Percentiles rank a stretch among this genome's conserved stretches.
phyloP scores from a whole-genome alignment of 106 monocot species.

The Phalaenopsis equestris region DNA sequence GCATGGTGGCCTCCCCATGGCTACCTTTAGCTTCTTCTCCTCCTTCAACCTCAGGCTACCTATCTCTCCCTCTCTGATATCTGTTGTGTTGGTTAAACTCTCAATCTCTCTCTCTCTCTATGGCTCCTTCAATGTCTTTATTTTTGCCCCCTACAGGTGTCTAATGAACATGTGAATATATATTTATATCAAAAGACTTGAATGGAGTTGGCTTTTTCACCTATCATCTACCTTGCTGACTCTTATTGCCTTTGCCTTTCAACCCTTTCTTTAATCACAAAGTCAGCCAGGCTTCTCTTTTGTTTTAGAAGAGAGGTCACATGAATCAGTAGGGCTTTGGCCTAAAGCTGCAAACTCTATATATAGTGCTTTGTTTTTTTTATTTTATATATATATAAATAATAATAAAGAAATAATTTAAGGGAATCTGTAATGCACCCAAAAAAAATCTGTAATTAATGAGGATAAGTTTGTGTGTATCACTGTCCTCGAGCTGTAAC shows the following conservation, averaged over 20 bases:
- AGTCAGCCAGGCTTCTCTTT: slow-evolving; percentile 1
- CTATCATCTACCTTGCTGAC: slow-evolving; percentile 6
- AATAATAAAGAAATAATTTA: no score
- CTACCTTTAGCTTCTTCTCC: neutral
- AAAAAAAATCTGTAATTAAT: neutral
- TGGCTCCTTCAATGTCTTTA: neutral
- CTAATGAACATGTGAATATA: neutral
- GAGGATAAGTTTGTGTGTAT: neutral
- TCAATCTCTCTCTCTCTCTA: neutral
- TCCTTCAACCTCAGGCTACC: neutral
- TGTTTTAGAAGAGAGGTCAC: slow-evolving; percentile 1
- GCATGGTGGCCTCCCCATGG: slow-evolving; percentile 19
- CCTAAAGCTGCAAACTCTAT: neutral
- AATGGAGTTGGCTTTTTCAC: neutral
- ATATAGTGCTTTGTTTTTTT: neutral
- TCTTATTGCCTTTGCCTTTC: neutral
- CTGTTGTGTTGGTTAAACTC: neutral
- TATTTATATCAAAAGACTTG: neutral
- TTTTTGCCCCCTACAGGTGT: neutral
- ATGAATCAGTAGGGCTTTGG: neutral
- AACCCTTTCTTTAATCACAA: neutral
- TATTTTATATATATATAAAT: no score
- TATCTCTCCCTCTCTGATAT: neutral
- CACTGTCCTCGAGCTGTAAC: neutral
- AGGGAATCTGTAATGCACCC: no score